Conservation (phyloP, 495 filamentous ascomycete genomes). For the Daldinia concentrica region DNA sequence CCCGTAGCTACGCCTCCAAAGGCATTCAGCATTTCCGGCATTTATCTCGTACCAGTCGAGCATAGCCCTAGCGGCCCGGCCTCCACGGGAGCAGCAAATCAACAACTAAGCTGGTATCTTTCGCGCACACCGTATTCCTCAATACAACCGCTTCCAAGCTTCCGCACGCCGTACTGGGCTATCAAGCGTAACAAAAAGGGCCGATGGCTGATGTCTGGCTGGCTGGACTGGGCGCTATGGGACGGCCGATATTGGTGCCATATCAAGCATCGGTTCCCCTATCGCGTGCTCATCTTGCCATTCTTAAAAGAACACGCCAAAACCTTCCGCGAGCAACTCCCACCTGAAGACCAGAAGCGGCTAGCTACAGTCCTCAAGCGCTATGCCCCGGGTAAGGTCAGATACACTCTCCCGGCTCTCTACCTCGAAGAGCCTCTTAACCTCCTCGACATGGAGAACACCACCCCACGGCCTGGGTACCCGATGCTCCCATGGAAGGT, state of each 20-base stretch:
- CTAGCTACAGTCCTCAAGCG: conserved; percentile 50
- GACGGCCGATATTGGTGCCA: conserved; percentile 88
- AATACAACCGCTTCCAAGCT: conserved; percentile 26
- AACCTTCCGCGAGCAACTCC: conserved; percentile 51
- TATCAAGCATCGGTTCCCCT: conserved; percentile 53
- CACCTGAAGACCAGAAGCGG: conserved; percentile 33
- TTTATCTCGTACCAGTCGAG: conserved; percentile 61
- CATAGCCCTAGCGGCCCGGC: background rate
- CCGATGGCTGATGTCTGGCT: conserved; percentile 20
- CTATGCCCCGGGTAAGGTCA: conserved; percentile 60
- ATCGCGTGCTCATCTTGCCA: conserved; percentile 58
- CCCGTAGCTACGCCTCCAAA: conserved; percentile 38
- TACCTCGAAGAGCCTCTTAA: conserved; percentile 44
- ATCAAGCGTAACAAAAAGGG: background rate
- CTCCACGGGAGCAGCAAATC: conserved; percentile 3
- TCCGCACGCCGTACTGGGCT: conserved; percentile 24
- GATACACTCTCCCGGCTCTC: conserved; percentile 64
- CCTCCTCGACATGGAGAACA: background rate
- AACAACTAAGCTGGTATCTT: conserved; percentile 51
- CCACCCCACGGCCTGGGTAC: conserved; percentile 4
- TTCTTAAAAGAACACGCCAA: conserved; percentile 60
- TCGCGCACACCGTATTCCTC: conserved; percentile 52
- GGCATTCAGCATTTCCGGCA: conserved; percentile 63
- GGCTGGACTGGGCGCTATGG: conserved; percentile 67
- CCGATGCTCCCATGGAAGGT: background rate